Evolutionary conservation across 495 filamentous ascomycete species (phyloP).

Genomic region (Podospora comata): DNA sequence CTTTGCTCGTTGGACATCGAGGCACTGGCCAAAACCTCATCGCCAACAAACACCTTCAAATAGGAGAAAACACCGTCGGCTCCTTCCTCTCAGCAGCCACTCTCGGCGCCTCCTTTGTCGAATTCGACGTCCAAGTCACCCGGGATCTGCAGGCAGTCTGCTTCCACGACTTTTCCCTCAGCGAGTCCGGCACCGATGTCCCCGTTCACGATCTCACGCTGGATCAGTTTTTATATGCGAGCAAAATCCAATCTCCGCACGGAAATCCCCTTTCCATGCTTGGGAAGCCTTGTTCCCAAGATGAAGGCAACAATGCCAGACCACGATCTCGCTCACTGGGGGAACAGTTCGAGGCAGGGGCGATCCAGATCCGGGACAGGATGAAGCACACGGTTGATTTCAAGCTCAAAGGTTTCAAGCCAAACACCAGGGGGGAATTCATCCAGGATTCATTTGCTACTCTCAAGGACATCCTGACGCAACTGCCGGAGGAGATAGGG

Average conservation of each 20-base stretch:
- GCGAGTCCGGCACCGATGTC: conserved; percentile 41
- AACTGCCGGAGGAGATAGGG: conserved; percentile 32
- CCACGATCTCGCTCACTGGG: conserved; percentile 44
- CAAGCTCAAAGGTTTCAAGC: conserved; percentile 35
- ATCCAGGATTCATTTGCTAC: conserved; percentile 40
- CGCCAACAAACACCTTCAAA: conserved; percentile 29
- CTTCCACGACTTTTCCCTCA: conserved; percentile 42
- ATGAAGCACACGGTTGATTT: conserved; percentile 40
- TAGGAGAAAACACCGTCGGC: conserved; percentile 41
- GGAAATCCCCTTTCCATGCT: neutral
- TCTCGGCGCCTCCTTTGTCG: conserved; percentile 39
- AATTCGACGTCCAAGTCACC: conserved; percentile 46
- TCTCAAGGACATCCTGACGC: conserved; percentile 35
- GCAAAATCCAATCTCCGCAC: conserved; percentile 10
- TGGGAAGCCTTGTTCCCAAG: neutral
- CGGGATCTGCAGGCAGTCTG: conserved; percentile 40
- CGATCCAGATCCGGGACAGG: conserved; percentile 27
- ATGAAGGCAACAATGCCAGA: conserved; percentile 21
- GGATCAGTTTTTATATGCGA: conserved; percentile 33
- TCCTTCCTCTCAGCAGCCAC: conserved; percentile 35
- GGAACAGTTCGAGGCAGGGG: conserved; percentile 46
- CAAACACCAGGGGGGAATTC: conserved; percentile 36
- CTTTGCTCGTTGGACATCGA: neutral
- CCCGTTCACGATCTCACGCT: conserved; percentile 38
- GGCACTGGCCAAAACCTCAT: neutral